A percentile compares a stretch with the other conserved stretches of the same genome.
phyloP scores from a whole-genome alignment of 1,284 basidiomycete species.

The Anthracocystis walkeri region DNA sequence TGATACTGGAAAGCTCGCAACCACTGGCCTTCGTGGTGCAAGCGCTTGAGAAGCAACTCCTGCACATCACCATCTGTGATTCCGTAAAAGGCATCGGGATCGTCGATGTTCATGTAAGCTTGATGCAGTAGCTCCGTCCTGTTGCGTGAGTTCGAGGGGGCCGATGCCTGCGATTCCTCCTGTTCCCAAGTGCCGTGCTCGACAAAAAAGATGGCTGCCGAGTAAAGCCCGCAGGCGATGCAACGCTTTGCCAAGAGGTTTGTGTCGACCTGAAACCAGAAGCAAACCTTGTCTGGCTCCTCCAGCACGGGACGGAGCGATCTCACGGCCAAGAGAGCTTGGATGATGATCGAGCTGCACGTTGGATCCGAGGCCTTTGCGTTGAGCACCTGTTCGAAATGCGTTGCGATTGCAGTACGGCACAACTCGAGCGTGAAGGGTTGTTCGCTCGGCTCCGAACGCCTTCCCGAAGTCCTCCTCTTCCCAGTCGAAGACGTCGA shows the following conservation, averaged over 20 bases:
- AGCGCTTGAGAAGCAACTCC: constrained; percentile 82
- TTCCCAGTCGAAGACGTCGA: constrained; percentile 60
- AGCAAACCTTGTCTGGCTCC: constrained; percentile 75
- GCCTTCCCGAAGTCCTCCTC: constrained; percentile 4
- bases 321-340: constrained; percentile 84
- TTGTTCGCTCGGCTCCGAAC: constrained; percentile 7
- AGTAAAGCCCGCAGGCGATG: constrained; percentile 82
- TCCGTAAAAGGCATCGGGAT: constrained; percentile 97
- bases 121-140: constrained; percentile 77
- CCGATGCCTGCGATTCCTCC: constrained; percentile 45
- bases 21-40: constrained; percentile 93
- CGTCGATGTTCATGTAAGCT: constrained; percentile 93
- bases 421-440: constrained; percentile 1
- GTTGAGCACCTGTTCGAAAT: constrained; percentile 72
- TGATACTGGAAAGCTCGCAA: constrained; percentile 89
- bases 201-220: constrained; percentile 88
- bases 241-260: constrained; percentile 80
- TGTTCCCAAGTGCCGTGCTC: constrained; percentile 80
- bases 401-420: constrained; percentile 54
- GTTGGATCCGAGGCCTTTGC: constrained; percentile 71
- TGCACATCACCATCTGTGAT: constrained; percentile 82
- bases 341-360: constrained; percentile 78
- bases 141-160: background rate
- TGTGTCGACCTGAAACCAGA: constrained; percentile 86
- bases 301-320: constrained; percentile 73